These are phyloP conservation scores for Populus nigra DNA, from an alignment of 345 rosid species.

Conservation along the genomic window DNA sequence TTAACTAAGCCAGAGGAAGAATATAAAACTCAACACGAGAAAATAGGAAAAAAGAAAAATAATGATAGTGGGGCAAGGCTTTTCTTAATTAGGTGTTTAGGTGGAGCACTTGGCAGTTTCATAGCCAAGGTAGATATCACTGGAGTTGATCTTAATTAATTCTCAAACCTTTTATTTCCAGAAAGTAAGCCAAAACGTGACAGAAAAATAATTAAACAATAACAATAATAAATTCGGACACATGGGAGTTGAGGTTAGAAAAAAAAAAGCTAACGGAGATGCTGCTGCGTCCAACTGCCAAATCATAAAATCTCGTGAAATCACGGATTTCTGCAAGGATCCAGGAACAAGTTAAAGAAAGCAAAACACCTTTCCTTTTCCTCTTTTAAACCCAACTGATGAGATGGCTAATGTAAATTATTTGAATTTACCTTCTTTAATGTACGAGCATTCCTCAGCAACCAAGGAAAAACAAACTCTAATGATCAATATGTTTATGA, in stretches of 20 bases:
- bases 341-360: background rate
- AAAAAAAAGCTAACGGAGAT: slow-evolving; percentile 8
- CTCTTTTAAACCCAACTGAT: background rate
- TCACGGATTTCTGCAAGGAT: slow-evolving; percentile 38
- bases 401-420: background rate
- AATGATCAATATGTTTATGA: no score
- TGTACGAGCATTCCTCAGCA: background rate
- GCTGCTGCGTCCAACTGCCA: slow-evolving; percentile 40
- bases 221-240: slow-evolving; percentile 26
- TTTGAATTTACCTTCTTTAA: background rate
- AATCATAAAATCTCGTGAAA: slow-evolving; percentile 45
- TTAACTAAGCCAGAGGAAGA: slow-evolving; percentile 21
- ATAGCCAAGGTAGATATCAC: slow-evolving; percentile 1
- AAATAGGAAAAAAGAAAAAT: background rate
- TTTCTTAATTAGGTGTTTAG: slow-evolving; percentile 10
- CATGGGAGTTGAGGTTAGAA: slow-evolving; percentile 35
- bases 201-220: slow-evolving; percentile 2
- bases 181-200: slow-evolving; percentile 19
- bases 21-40: background rate
- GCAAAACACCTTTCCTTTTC: background rate
- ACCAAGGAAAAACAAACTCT: no score
- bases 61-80: slow-evolving; percentile 2
- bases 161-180: slow-evolving; percentile 15
- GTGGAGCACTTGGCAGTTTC: slow-evolving; percentile 26
- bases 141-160: background rate